Conservation (phyloP, 768 basidiomycete genomes). For the Agrocybe chaxingu region DNA sequence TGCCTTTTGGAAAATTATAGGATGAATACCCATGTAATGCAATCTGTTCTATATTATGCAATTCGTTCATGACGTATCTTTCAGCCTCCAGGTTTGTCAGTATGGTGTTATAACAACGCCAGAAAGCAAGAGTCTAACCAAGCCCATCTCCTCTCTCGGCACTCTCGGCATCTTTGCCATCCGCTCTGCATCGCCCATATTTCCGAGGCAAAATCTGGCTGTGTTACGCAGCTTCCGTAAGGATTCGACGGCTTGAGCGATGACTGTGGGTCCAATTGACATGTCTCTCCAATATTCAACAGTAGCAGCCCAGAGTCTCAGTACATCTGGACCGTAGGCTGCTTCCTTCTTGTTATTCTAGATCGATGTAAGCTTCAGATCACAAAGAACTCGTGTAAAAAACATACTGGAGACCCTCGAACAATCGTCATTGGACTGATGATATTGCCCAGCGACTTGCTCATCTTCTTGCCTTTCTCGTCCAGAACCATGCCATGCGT, state of each 20-base stretch:
- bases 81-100: conserved; percentile 55
- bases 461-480: conserved; percentile 90
- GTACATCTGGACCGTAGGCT: conserved; percentile 80
- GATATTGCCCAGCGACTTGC: conserved; percentile 94
- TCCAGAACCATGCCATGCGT: conserved; percentile 98
- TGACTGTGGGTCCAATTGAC: conserved; percentile 74
- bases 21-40: conserved; percentile 67
- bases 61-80: conserved; percentile 81
- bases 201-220: conserved; percentile 82
- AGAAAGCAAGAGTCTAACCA: conserved; percentile 44
- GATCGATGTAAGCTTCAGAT: neutral
- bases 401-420: conserved; percentile 67
- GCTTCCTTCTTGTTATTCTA: conserved; percentile 71
- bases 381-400: neutral
- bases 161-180: conserved; percentile 32
- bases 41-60: conserved; percentile 66
- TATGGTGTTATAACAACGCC: neutral
- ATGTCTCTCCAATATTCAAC: conserved; percentile 90
- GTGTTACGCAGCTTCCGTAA: conserved; percentile 86
- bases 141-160: conserved; percentile 46
- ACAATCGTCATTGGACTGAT: conserved; percentile 81
- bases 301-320: conserved; percentile 89
- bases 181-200: conserved; percentile 44
- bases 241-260: conserved; percentile 72
- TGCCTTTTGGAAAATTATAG: conserved; percentile 85